Conservation (phyloP, 805 yeast species). For the Yarrowia divulgata region DNA sequence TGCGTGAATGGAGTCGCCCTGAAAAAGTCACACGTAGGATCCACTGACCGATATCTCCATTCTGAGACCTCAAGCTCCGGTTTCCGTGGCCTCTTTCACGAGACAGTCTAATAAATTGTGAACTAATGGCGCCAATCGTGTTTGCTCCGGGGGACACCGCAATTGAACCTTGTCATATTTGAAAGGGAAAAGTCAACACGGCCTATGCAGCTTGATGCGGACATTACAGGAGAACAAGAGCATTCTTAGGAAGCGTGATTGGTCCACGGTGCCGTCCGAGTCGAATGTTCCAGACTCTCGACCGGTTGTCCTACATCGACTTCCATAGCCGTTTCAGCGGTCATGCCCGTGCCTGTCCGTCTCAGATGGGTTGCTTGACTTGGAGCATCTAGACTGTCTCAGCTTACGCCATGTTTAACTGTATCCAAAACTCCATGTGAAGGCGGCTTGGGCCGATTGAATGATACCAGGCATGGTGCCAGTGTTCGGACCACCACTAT, state of each 20-base stretch:
- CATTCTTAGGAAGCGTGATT: neutral
- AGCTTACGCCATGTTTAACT: neutral
- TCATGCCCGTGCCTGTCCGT: neutral
- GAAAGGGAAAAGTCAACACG: neutral
- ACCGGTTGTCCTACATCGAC: too few species aligned
- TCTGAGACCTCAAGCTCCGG: neutral
- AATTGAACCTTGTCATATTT: neutral
- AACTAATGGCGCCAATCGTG: neutral
- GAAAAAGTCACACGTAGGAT: neutral
- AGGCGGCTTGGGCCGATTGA: neutral
- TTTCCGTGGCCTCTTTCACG: neutral
- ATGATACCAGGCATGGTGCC: too few species aligned
- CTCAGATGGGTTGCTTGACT: neutral
- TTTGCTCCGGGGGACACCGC: slow-evolving; percentile 18
- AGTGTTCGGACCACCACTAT: too few species aligned
- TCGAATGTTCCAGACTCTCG: slow-evolving; percentile 7
- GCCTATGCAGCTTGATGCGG: slow-evolving; percentile 2
- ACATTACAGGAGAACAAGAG: neutral
- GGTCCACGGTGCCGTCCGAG: neutral
- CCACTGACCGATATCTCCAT: neutral
- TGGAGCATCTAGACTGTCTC: too few species aligned
- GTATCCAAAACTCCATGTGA: neutral
- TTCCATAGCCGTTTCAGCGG: neutral
- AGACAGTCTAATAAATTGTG: neutral
- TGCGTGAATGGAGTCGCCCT: neutral